Conservation (phyloP, 129 eudicot species). For the Sambucus nigra region DNA sequence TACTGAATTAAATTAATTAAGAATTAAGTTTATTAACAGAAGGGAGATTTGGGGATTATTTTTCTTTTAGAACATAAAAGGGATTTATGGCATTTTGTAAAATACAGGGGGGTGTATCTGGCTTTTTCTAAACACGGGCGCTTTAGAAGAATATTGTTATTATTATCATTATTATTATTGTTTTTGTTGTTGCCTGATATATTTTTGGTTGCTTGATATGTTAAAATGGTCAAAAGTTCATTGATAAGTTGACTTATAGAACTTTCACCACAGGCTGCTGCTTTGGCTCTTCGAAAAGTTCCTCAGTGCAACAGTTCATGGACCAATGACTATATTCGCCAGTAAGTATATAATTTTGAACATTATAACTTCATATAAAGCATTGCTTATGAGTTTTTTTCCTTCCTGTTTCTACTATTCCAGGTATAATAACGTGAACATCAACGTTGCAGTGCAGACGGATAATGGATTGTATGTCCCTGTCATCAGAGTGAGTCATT, state of each 20-base stretch:
- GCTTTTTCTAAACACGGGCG: background rate
- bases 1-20: too few relatives aligned
- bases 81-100: too few relatives aligned
- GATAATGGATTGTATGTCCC: conserved; percentile 95
- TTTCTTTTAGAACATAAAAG: too few relatives aligned
- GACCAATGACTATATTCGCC: conserved; percentile 90
- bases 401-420: conserved; percentile 7
- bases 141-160: background rate
- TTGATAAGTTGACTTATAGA: conserved; percentile 1
- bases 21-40: too few relatives aligned
- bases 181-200: background rate
- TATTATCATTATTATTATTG: too few relatives aligned
- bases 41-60: too few relatives aligned
- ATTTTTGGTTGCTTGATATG: background rate
- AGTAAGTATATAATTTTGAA: conserved; percentile 40
- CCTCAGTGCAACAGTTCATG: conserved; percentile 95
- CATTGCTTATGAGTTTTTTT: background rate
- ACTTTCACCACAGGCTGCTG: conserved; percentile 75
- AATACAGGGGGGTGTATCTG: background rate
- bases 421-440: conserved; percentile 81
- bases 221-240: background rate
- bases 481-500: conserved; percentile 55
- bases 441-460: conserved; percentile 99
- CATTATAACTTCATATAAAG: background rate
- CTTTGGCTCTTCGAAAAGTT: conserved; percentile 95